Conservation (phyloP, 2,329 filamentous ascomycete species). For the Fusarium bactridioides region DNA sequence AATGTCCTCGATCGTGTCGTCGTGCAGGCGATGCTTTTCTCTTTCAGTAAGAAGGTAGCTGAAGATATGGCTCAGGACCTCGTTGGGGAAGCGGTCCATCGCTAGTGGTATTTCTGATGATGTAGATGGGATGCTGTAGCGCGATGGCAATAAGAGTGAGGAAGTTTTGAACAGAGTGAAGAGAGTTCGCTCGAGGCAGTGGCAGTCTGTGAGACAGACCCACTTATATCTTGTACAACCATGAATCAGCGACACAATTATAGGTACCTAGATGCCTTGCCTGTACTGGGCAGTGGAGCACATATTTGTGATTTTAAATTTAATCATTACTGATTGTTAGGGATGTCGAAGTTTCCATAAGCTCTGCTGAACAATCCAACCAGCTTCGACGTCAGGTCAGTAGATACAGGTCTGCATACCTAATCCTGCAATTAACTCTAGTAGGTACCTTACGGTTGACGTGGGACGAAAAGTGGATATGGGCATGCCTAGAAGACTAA, state of each 20-base stretch:
- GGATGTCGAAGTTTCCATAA: too few relatives aligned
- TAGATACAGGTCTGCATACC: too few relatives aligned
- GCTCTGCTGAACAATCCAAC: too few relatives aligned
- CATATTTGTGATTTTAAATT: too few relatives aligned
- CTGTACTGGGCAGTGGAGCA: too few relatives aligned
- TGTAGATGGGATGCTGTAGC: accelerated
- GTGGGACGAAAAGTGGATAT: too few relatives aligned
- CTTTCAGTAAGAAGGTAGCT: not conserved
- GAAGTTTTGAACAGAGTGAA: not conserved
- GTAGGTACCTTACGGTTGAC: too few relatives aligned
- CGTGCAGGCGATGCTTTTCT: not conserved
- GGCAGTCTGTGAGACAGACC: not conserved
- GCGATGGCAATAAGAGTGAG: not conserved
- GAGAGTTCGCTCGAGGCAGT: not conserved
- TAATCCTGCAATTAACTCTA: too few relatives aligned
- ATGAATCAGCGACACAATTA: not conserved
- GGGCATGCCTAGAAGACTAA: too few relatives aligned
- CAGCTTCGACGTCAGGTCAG: accelerated
- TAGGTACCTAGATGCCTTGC: too few relatives aligned
- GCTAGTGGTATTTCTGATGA: not conserved
- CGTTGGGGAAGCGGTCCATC: not conserved
- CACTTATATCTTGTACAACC: not conserved
- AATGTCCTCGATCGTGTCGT: accelerated
- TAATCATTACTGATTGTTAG: too few relatives aligned
- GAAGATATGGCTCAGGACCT: constrained; percentile 5